Conservation (phyloP, 2,329 filamentous ascomycete species). For the Colletotrichum sp. region DNA sequence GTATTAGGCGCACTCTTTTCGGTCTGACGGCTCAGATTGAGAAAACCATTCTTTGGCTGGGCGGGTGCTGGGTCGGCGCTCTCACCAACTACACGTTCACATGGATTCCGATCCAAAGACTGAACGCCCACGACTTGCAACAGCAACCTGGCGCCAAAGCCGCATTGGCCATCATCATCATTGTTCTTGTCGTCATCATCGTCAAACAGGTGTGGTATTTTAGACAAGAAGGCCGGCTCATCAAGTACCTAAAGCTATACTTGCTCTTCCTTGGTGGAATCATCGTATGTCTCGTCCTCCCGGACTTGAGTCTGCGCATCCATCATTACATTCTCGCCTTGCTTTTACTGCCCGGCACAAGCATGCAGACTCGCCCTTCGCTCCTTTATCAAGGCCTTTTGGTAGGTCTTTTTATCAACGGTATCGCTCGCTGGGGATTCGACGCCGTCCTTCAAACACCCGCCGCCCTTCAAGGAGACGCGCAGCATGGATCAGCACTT, state of each 20-base stretch:
- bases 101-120: constrained; percentile 88
- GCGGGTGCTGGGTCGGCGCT: constrained; percentile 87
- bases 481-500: constrained; percentile 66
- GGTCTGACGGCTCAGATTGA: constrained; percentile 84
- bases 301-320: constrained; percentile 82
- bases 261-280: constrained; percentile 70
- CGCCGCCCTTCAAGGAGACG: constrained; percentile 71
- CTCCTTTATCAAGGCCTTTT: constrained; percentile 90
- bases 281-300: constrained; percentile 73
- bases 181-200: constrained; percentile 71
- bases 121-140: constrained; percentile 88
- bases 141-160: constrained; percentile 89
- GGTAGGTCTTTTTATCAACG: constrained; percentile 91
- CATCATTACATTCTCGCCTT: constrained; percentile 95
- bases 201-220: constrained; percentile 84
- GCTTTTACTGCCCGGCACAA: constrained; percentile 85
- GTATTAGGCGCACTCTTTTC: constrained; percentile 71
- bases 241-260: constrained; percentile 81
- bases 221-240: constrained; percentile 81
- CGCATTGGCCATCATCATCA: constrained; percentile 79
- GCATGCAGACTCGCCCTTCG: constrained; percentile 83
- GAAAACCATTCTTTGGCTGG: constrained; percentile 89
- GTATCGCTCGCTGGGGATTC: constrained; percentile 93
- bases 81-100: constrained; percentile 96
- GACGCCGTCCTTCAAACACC: constrained; percentile 87